phyloP scores from a whole-genome alignment of 2,329 filamentous ascomycete species.

The Didymella glomerata region DNA sequence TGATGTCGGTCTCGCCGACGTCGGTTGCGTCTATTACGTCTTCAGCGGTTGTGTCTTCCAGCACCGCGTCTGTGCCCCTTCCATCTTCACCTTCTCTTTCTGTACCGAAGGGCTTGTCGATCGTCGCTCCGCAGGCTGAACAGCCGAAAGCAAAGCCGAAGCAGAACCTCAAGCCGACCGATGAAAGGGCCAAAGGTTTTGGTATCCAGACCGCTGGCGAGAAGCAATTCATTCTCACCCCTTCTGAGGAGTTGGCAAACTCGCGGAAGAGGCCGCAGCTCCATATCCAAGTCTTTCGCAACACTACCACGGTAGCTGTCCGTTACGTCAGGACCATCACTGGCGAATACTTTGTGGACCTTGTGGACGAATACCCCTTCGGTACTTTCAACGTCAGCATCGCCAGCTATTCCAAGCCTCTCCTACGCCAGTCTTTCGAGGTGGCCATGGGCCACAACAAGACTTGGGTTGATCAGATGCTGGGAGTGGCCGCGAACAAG shows the following conservation, averaged over 20 bases:
- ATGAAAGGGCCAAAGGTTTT: constrained; percentile 53
- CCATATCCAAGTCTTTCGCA: constrained; percentile 59
- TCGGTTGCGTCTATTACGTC: constrained; percentile 3
- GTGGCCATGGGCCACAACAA: constrained; percentile 46
- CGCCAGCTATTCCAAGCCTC: constrained; percentile 48
- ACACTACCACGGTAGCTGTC: constrained; percentile 54
- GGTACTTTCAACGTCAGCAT: constrained; percentile 61
- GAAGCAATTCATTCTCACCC: constrained; percentile 62
- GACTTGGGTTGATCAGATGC: constrained; percentile 36
- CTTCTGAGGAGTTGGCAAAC: constrained; percentile 54
- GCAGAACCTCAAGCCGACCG: constrained; percentile 23
- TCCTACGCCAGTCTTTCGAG: constrained; percentile 46
- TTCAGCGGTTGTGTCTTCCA: constrained; percentile 17
- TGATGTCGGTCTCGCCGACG: constrained; percentile 6
- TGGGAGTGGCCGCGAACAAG: constrained; percentile 31
- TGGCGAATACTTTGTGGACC: constrained; percentile 61
- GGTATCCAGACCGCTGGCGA: constrained; percentile 64
- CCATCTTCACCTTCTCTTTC: constrained; percentile 12
- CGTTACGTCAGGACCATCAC: constrained; percentile 60
- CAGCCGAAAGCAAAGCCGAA: constrained; percentile 21
- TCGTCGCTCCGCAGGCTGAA: constrained; percentile 28
- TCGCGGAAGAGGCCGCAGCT: constrained; percentile 58
- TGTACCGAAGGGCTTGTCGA: constrained; percentile 20
- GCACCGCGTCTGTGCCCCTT: constrained; percentile 3
- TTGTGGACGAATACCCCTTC: constrained; percentile 60